Evolutionary conservation across 768 basidiomycete genomes (phyloP).

Genomic region (Pisolithus sp.): DNA sequence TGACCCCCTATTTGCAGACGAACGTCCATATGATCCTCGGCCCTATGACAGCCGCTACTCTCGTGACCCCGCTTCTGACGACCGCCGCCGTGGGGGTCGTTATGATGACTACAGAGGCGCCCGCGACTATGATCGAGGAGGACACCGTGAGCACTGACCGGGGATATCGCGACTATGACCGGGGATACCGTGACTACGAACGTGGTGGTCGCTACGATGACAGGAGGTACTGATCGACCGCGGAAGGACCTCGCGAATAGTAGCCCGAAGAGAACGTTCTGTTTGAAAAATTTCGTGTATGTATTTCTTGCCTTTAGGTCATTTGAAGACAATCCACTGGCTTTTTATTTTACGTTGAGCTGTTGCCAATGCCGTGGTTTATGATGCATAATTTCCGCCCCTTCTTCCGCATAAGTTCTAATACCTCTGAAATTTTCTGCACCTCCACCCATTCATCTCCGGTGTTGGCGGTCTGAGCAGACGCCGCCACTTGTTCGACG

Average conservation of each 20-base stretch:
- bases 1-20: conserved; percentile 39
- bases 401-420: conserved; percentile 57
- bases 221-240: not conserved
- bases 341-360: conserved; percentile 1
- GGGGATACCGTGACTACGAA: conserved; percentile 34
- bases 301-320: conserved; percentile 13
- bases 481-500: conserved; percentile 36
- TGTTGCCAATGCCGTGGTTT: conserved; percentile 60
- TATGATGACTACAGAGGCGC: conserved; percentile 40
- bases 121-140: conserved; percentile 25
- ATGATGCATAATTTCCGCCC: conserved; percentile 51
- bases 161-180: conserved; percentile 32
- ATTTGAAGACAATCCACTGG: not conserved
- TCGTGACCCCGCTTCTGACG: conserved; percentile 45
- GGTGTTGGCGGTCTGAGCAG: not conserved
- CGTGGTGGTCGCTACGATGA: conserved; percentile 32
- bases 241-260: not conserved
- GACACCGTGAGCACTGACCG: conserved; percentile 30
- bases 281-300: conserved; percentile 8
- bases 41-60: conserved; percentile 87
- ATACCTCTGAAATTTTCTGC: conserved; percentile 62
- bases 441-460: conserved; percentile 49
- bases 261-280: not conserved
- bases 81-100: conserved; percentile 44
- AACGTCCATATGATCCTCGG: conserved; percentile 86